These are phyloP conservation scores for Xanthoconium separans DNA, from an alignment of 1,284 basidiomycete species.

Conservation along the genomic window DNA sequence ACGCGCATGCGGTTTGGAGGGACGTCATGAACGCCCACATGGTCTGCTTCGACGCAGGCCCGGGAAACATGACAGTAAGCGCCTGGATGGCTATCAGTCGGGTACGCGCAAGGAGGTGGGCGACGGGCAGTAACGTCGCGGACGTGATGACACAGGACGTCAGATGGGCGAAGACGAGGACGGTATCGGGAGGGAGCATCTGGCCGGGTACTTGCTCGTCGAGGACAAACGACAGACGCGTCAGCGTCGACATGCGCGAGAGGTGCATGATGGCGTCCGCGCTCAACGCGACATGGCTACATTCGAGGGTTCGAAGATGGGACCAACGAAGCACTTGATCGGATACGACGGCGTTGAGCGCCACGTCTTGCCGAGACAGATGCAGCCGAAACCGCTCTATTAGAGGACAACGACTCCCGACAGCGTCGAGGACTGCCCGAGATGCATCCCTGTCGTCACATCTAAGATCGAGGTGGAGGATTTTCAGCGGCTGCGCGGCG, in stretches of 20 bases:
- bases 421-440: neutral
- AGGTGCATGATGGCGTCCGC: neutral
- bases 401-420: neutral
- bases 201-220: neutral
- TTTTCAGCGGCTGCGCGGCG: neutral
- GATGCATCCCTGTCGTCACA: neutral
- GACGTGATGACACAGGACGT: neutral
- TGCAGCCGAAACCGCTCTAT: neutral
- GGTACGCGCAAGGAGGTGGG: neutral
- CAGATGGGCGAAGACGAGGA: neutral
- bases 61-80: conserved; percentile 2
- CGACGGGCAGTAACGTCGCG: neutral
- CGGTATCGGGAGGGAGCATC: neutral
- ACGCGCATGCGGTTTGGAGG: neutral
- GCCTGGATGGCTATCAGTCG: neutral
- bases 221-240: neutral
- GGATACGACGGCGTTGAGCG: conserved; percentile 1
- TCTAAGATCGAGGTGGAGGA: conserved; percentile 1
- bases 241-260: neutral
- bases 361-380: neutral
- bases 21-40: neutral
- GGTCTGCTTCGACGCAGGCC: neutral
- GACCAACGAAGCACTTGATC: neutral
- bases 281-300: neutral
- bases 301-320: neutral